These are phyloP conservation scores for Fusarium newnesense DNA, from an alignment of 2,329 filamentous ascomycete genomes.

Conservation along the genomic window DNA sequence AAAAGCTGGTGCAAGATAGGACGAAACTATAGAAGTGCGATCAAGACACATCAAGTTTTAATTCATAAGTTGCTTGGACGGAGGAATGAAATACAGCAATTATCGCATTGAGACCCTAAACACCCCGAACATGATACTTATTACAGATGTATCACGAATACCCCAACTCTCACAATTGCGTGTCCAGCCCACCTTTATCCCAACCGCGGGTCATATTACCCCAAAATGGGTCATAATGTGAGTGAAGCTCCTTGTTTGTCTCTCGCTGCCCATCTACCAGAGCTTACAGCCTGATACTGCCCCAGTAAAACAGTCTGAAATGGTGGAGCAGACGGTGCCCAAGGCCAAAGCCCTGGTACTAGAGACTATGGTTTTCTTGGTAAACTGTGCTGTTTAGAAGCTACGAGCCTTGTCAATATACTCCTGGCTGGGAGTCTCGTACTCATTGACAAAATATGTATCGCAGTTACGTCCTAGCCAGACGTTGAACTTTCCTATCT, in stretches of 20 bases:
- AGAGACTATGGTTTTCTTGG: neutral
- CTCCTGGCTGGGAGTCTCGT: constrained; percentile 76
- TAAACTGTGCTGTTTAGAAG: constrained; percentile 45
- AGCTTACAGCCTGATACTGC: neutral
- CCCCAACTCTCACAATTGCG: constrained; percentile 33
- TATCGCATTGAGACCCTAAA: neutral
- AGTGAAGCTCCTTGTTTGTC: neutral
- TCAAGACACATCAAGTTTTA: neutral
- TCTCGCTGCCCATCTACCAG: neutral
- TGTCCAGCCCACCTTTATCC: constrained; percentile 12
- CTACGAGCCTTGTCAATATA: constrained; percentile 75
- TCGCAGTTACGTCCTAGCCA: constrained; percentile 84
- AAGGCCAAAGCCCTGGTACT: neutral
- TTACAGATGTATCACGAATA: constrained; percentile 22
- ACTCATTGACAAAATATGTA: constrained; percentile 81
- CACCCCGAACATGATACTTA: constrained; percentile 9
- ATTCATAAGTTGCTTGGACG: neutral
- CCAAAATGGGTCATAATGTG: constrained; percentile 3
- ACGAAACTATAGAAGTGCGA: constrained; percentile 11
- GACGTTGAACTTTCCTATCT: constrained; percentile 84
- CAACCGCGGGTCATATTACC: constrained; percentile 2
- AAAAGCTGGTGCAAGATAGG: constrained; percentile 27
- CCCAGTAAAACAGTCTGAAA: neutral
- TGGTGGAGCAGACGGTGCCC: neutral
- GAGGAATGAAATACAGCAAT: neutral